Base-by-base conservation (phyloP, 305 asterid species). In the Fraxinus angustifolia region DNA sequence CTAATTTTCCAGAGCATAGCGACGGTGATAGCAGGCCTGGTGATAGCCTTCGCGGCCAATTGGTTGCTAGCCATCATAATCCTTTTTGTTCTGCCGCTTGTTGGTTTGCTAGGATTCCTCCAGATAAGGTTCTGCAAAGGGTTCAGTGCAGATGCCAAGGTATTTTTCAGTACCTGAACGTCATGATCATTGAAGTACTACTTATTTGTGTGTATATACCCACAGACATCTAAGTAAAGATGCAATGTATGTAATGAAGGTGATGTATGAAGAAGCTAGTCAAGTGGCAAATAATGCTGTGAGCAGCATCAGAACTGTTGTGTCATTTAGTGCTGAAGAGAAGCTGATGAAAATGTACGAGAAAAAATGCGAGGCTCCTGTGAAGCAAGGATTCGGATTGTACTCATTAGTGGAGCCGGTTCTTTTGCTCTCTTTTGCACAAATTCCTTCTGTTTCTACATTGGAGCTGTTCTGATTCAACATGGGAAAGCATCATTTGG, bases 251-350 rank as follows among this genome's bases (percentile, higher is more conserved):
- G 30, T 7, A 56, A 12, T 45, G 31, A 60, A 89, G 95, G 83
- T 76, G 19, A 84, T 80, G 79, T 84, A 86, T 78, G 93, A 90
- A 79, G 90, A 85, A 53, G 92, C 91, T 23, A 85, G 92, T 76
- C 90, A 90, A 58, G 91, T 90, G 10, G 94, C 93, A 14, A 87
- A 80, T 42, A 93, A 92, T 45, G 97, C 97, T 4, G 79, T 91
- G 16, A 84, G 93, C 34, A 88, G 89, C 45, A 91, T 91, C 30
- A 88, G 88, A 82, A 92, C 95, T 0, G 88, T 92, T 1, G 88
- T 85, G 30, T 92, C 97, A 3, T 87, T 90, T 79, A 83, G 89
- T 77, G 92, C 93, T 0, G 95, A 90, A 79, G 73, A 81, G 1
- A 89, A 86, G 84, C 90, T 92, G 77, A 85, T 92, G 88, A 85